A percentile compares a stretch with the other conserved stretches of the same genome.
Conservation (phyloP, 23 red algal species). For the Gracilaria domingensis region DNA sequence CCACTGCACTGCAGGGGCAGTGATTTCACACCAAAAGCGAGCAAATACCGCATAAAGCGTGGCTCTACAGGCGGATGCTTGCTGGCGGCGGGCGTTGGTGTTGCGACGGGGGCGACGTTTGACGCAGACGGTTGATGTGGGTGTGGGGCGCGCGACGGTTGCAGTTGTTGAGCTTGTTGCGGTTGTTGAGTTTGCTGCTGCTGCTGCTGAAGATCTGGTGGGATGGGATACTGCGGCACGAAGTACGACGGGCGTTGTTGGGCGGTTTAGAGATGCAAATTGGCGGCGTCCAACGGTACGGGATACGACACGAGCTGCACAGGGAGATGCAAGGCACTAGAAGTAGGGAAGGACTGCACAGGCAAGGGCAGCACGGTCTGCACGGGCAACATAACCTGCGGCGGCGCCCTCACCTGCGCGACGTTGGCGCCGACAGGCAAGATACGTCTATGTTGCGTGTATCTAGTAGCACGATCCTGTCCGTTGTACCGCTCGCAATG, state of each 20-base stretch:
- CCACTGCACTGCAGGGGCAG: too few relatives aligned
- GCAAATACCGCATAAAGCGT: too few relatives aligned
- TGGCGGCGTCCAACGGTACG: conserved; percentile 4
- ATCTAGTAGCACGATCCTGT: conserved; percentile 71
- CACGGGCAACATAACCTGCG: background rate
- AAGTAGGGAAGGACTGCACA: background rate
- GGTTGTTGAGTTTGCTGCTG: background rate
- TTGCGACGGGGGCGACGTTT: background rate
- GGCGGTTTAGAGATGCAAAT: conserved; percentile 1
- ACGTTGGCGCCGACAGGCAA: conserved; percentile 56
- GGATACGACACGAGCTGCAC: conserved; percentile 22
- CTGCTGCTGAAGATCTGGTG: background rate
- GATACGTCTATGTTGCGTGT: conserved; percentile 66
- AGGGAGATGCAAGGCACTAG: background rate
- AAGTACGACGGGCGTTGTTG: conserved; percentile 7
- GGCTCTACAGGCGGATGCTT: conserved; percentile 7
- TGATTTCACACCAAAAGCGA: too few relatives aligned
- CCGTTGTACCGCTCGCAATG: conserved; percentile 90
- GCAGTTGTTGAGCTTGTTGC: conserved; percentile 21
- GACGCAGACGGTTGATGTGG: background rate
- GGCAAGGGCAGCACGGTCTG: conserved; percentile 15
- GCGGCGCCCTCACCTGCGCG: background rate
- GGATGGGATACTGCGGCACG: background rate
- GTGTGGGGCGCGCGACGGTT: background rate
- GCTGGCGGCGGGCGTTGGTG: background rate